A percentile compares a stretch with the other conserved stretches of the same genome.
Evolutionary conservation across 2,329 filamentous ascomycete genomes (phyloP).

Genomic region (Chalara sp.): DNA sequence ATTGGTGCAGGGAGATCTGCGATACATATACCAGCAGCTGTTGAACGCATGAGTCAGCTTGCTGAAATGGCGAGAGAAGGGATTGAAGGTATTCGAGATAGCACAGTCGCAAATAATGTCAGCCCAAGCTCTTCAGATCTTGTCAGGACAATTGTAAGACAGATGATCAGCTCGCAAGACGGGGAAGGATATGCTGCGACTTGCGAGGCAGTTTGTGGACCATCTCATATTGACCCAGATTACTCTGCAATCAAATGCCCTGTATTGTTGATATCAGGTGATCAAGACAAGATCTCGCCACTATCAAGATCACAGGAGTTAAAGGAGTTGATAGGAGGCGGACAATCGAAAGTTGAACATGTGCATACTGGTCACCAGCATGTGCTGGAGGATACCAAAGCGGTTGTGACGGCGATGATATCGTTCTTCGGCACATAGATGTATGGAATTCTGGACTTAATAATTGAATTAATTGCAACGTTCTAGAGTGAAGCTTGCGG

Average conservation of each 20-base stretch:
- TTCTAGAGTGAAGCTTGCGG: too few species aligned
- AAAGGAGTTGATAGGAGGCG: conserved; percentile 21
- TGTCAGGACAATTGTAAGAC: conserved; percentile 18
- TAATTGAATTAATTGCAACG: too few species aligned
- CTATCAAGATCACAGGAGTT: conserved; percentile 22
- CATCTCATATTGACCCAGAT: conserved; percentile 26
- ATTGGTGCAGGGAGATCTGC: conserved; percentile 28
- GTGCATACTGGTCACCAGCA: conserved; percentile 62
- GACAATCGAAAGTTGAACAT: conserved; percentile 55
- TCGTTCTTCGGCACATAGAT: background rate
- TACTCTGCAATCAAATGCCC: conserved; percentile 26
- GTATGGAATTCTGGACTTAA: too few species aligned
- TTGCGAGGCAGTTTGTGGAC: conserved; percentile 25
- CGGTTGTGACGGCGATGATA: conserved; percentile 39
- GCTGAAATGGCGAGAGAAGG: conserved; percentile 23
- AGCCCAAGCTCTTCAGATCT: conserved; percentile 18
- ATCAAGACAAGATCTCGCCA: conserved; percentile 27
- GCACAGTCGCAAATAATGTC: conserved; percentile 25
- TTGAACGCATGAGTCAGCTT: conserved; percentile 26
- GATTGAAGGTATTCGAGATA: conserved; percentile 23
- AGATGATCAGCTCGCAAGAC: conserved; percentile 26
- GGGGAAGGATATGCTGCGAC: conserved; percentile 28
- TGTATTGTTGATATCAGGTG: conserved; percentile 25
- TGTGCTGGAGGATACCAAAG: conserved; percentile 57
- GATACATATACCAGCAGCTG: conserved; percentile 23